phyloP scores from a whole-genome alignment of 2,329 filamentous ascomycete genomes.

The Golovinomyces cichoracearum region DNA sequence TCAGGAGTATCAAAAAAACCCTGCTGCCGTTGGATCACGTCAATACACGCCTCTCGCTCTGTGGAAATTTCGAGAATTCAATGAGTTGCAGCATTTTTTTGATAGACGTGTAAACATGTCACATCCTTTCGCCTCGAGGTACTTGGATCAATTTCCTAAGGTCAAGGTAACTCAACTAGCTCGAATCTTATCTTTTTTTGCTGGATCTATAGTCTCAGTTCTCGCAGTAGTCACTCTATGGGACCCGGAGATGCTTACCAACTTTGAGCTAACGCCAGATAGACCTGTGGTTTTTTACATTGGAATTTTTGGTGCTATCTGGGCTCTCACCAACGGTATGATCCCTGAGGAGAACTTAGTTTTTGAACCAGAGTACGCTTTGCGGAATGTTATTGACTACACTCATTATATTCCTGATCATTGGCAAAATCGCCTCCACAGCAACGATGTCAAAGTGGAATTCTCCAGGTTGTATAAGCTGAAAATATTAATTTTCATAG shows the following conservation, averaged over 20 bases:
- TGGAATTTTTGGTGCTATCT: conserved; percentile 56
- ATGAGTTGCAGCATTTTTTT: conserved; percentile 82
- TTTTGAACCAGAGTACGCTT: conserved; percentile 73
- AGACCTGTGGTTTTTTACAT: conserved; percentile 80
- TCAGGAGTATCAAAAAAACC: conserved; percentile 86
- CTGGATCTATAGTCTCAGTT: conserved; percentile 65
- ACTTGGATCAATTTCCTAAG: conserved; percentile 90
- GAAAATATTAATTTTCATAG: conserved; percentile 71
- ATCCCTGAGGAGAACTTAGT: conserved; percentile 72
- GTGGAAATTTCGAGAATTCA: conserved; percentile 98
- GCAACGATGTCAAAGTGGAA: conserved; percentile 72
- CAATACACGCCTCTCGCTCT: conserved; percentile 82
- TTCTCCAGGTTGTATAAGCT: conserved; percentile 80
- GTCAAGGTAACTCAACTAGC: conserved; percentile 71
- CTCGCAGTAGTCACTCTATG: conserved; percentile 62
- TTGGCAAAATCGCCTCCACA: conserved; percentile 77
- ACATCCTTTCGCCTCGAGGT: conserved; percentile 71
- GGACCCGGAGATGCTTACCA: conserved; percentile 72
- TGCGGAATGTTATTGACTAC: conserved; percentile 72
- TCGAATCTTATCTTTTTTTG: conserved; percentile 63
- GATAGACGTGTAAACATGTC: conserved; percentile 79
- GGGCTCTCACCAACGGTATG: conserved; percentile 57
- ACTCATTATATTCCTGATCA: conserved; percentile 77
- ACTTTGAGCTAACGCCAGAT: conserved; percentile 73
- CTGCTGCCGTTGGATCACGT: conserved; percentile 59